Evolutionary conservation across 192 early-diverging fungal species (phyloP).

Genomic region (Funneliformis mosseae): DNA sequence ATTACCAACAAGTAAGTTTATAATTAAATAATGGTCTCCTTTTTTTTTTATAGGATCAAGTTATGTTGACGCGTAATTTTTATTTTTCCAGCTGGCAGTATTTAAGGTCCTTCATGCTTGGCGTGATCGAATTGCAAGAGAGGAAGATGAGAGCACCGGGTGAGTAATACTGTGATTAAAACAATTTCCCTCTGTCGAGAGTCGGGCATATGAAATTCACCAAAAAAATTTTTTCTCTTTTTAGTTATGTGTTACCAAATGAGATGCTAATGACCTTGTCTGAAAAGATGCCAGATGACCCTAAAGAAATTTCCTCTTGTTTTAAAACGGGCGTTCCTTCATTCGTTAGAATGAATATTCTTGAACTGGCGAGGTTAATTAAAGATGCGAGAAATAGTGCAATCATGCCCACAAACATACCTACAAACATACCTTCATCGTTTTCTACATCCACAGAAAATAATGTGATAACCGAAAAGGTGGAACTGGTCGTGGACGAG

Average conservation of each 20-base stretch:
- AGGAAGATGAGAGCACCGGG: slow-evolving; percentile 86
- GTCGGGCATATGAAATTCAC: neutral
- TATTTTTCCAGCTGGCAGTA: slow-evolving; percentile 61
- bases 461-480: neutral
- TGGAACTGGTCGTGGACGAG: neutral
- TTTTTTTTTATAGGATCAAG: neutral
- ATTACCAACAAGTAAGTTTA: slow-evolving; percentile 45
- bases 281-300: slow-evolving; percentile 71
- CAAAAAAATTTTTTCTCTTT: neutral
- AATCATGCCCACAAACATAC: neutral
- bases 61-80: neutral
- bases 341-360: slow-evolving; percentile 78
- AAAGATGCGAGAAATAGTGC: neutral
- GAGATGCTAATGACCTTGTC: slow-evolving; percentile 83
- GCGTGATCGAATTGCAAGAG: slow-evolving; percentile 87
- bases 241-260: slow-evolving; percentile 85
- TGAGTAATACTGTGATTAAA: neutral
- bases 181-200: neutral
- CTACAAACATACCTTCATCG: neutral
- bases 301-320: slow-evolving; percentile 64
- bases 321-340: slow-evolving; percentile 83
- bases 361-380: slow-evolving; percentile 62
- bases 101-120: slow-evolving; percentile 90
- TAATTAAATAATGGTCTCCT: neutral
- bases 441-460: neutral